A percentile compares a stretch with the other conserved stretches of the same genome.
These are phyloP conservation scores for Crassisporium funariophilum DNA, from an alignment of 768 basidiomycete species.

Conservation along the genomic window DNA sequence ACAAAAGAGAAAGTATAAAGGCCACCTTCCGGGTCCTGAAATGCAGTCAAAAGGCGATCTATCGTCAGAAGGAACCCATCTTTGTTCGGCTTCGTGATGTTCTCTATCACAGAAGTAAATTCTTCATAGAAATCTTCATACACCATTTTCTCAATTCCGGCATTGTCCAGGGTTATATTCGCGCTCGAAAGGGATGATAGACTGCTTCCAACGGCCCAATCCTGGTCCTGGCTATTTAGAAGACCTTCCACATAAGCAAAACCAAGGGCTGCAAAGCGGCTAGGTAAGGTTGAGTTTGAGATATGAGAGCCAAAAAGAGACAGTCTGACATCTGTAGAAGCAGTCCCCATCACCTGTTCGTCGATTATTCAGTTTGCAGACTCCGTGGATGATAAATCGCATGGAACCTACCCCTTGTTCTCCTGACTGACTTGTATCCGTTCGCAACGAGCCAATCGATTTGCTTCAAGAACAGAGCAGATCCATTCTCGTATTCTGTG, in stretches of 20 bases:
- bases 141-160: conserved; percentile 66
- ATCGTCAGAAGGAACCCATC: conserved; percentile 38
- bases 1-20: not conserved
- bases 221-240: conserved; percentile 45
- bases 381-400: not conserved
- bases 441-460: conserved; percentile 67
- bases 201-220: conserved; percentile 49
- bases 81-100: conserved; percentile 39
- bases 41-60: conserved; percentile 45
- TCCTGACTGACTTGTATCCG: conserved; percentile 68
- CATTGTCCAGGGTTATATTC: conserved; percentile 50
- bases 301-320: not conserved
- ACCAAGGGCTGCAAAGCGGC: conserved; percentile 60
- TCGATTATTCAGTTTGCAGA: not conserved
- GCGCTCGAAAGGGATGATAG: conserved; percentile 55
- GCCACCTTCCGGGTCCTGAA: conserved; percentile 56
- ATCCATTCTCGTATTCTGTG: conserved; percentile 65
- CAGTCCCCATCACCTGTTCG: conserved; percentile 84
- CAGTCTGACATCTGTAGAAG: conserved; percentile 79
- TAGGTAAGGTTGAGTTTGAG: conserved; percentile 8
- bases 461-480: conserved; percentile 65
- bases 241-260: conserved; percentile 82
- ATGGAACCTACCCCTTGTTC: conserved; percentile 59
- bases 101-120: conserved; percentile 53
- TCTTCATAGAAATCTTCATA: conserved; percentile 77